Percentiles rank a stretch among this genome's conserved stretches.
Evolutionary conservation across 108 stramenopile species (phyloP).

Genomic region (Parmales sp.): DNA sequence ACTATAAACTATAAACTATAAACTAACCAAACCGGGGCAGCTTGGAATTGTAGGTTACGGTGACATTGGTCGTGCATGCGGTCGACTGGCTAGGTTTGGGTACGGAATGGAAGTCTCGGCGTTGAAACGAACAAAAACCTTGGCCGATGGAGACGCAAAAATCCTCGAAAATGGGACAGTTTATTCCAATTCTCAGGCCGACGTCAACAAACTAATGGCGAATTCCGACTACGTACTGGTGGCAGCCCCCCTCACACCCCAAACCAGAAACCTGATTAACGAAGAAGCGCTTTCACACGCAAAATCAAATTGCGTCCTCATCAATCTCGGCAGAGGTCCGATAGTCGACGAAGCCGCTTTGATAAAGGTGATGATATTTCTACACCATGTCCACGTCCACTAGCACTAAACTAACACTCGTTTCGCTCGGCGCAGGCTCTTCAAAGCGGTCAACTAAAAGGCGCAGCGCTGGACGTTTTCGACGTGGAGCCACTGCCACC

Average conservation of each 20-base stretch:
- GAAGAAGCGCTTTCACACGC: constrained; percentile 44
- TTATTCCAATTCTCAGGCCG: constrained; percentile 37
- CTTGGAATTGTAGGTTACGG: constrained; percentile 81
- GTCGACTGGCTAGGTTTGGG: constrained; percentile 58
- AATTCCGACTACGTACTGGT: constrained; percentile 67
- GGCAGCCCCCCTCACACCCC: constrained; percentile 61
- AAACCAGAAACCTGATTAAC: constrained; percentile 52
- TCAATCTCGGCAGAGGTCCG: constrained; percentile 80
- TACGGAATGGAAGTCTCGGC: constrained; percentile 76
- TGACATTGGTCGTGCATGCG: constrained; percentile 71
- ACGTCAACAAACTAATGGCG: constrained; percentile 37
- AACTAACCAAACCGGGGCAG: constrained; percentile 53
- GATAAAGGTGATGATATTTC: too few species aligned
- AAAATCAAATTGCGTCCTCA: constrained; percentile 63
- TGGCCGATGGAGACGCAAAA: constrained; percentile 26
- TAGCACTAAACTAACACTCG: too few species aligned
- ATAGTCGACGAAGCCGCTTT: constrained; percentile 73
- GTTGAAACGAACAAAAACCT: constrained; percentile 44
- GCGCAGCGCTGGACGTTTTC: constrained; percentile 79
- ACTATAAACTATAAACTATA: constrained; percentile 35
- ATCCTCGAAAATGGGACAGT: constrained; percentile 44
- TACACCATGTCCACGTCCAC: too few species aligned
- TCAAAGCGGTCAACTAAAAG: constrained; percentile 45
- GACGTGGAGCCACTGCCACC: constrained; percentile 66
- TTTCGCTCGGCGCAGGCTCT: too few species aligned